Conservation (phyloP, 179 eudicot genomes). For the Nepenthes alata region DNA sequence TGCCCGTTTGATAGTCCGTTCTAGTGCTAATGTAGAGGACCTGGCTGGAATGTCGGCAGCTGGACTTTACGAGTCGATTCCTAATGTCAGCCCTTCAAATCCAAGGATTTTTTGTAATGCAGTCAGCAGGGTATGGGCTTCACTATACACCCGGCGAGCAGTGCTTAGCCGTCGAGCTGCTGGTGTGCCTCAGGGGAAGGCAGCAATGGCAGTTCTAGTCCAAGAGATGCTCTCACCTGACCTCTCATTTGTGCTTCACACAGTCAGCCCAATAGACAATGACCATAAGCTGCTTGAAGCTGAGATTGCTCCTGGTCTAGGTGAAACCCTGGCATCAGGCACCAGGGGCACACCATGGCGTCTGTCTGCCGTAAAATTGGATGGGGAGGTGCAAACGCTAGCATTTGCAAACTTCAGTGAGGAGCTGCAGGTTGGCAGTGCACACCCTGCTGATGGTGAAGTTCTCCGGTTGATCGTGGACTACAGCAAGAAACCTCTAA, state of each 20-base stretch:
- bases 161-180: constrained; percentile 80
- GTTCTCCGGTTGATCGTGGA: constrained; percentile 54
- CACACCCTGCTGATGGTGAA: constrained; percentile 63
- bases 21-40: constrained; percentile 96
- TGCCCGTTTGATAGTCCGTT: constrained; percentile 65
- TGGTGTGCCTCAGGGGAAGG: constrained; percentile 65
- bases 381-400: constrained; percentile 45
- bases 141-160: constrained; percentile 82
- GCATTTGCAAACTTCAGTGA: constrained; percentile 93
- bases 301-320: constrained; percentile 86
- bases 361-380: constrained; percentile 54
- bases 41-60: constrained; percentile 99
- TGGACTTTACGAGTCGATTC: constrained; percentile 90
- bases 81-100: constrained; percentile 77
- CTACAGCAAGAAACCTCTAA: constrained; percentile 72
- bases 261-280: constrained; percentile 70
- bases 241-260: constrained; percentile 85
- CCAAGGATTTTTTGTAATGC: constrained; percentile 50
- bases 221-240: constrained; percentile 91
- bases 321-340: constrained; percentile 90
- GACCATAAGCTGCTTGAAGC: constrained; percentile 55
- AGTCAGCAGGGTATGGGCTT: constrained; percentile 78
- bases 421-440: constrained; percentile 53
- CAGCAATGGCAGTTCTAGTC: constrained; percentile 75
- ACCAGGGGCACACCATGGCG: constrained; percentile 97